phyloP scores from a whole-genome alignment of 805 yeast species.

The Saturnispora gosingensis region DNA sequence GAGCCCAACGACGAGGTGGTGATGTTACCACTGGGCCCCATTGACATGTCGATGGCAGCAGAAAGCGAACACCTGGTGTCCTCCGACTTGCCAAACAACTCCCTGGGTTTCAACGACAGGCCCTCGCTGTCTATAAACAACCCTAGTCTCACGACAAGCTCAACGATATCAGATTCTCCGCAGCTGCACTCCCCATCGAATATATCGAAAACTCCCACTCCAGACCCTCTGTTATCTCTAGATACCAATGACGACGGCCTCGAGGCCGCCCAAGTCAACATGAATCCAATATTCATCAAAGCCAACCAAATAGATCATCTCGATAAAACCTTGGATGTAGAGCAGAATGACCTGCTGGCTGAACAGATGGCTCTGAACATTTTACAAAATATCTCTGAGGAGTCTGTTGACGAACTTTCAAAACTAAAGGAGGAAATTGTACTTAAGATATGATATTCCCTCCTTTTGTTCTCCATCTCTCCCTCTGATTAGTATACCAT shows the following conservation, averaged over 20 bases:
- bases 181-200: background rate
- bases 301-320: slow-evolving; percentile 28
- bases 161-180: slow-evolving; percentile 1
- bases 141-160: slow-evolving; percentile 2
- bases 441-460: slow-evolving; percentile 8
- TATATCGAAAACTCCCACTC: background rate
- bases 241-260: background rate
- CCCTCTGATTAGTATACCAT: background rate
- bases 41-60: slow-evolving; percentile 16
- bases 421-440: slow-evolving; percentile 24
- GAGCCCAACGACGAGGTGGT: slow-evolving; percentile 13
- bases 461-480: background rate
- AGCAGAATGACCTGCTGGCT: slow-evolving; percentile 25
- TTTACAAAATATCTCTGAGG: slow-evolving; percentile 24
- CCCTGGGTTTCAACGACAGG: slow-evolving; percentile 5
- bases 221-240: background rate
- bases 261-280: slow-evolving; percentile 3
- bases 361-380: slow-evolving; percentile 29
- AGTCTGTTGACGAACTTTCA: slow-evolving; percentile 24
- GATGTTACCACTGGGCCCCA: slow-evolving; percentile 22
- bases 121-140: slow-evolving; percentile 11
- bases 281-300: slow-evolving; percentile 22
- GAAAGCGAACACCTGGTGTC: slow-evolving; percentile 21
- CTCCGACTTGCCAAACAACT: slow-evolving; percentile 4
- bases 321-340: slow-evolving; percentile 18